Base-by-base conservation (phyloP, 2,329 filamentous ascomycete species). In the Aspergillus tanneri region DNA sequence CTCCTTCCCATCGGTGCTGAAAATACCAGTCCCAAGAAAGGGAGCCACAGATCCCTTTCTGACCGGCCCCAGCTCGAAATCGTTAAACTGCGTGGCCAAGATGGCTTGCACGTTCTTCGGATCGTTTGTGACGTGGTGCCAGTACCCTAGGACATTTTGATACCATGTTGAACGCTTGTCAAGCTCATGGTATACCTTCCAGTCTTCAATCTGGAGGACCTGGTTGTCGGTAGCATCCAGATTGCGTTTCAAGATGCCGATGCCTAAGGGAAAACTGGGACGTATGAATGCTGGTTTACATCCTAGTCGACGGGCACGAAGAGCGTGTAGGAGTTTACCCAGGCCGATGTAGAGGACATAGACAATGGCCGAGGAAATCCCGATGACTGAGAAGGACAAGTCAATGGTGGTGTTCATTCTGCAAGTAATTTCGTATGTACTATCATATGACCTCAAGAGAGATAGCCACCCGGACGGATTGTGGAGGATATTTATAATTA, bases 61-160 rank as follows among this genome's bases (percentile, higher is more conserved):
- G 55, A 89, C 70, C 55, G 84, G 72, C 6, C 90, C 90, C 66
- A 95, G 90, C 59, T 88, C 89, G 62, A 85, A 95, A 61, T 93
- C 87, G 47, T 72, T 72, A 65, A 95, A 96, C 63, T 95, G 88
- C 1, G 86, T 88, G 0, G 90, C 87, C 11, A 95, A 74, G 24
- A 95, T 77, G 18, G 90, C 88, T 68, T 95, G 92, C 71, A 95
- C 84, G 64, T 95, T 95, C 50, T 65, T 64, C 2, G 69, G 67
- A 16, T 71, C 69, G 11, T 54, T 49, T 5, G 67, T 70, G 25
- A 47, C 37, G 22, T 40, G 37, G 14, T 25, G 37, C 37, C 37
- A 40, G 12, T 10, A 16, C 11, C 37, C 37, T 14, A 40, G 37
- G 23, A 40, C 11, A 11, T 40, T 40, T 23, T 40, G 11, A 28